phyloP scores from a whole-genome alignment of 345 rosid species.

The Eucalyptus paniculata region DNA sequence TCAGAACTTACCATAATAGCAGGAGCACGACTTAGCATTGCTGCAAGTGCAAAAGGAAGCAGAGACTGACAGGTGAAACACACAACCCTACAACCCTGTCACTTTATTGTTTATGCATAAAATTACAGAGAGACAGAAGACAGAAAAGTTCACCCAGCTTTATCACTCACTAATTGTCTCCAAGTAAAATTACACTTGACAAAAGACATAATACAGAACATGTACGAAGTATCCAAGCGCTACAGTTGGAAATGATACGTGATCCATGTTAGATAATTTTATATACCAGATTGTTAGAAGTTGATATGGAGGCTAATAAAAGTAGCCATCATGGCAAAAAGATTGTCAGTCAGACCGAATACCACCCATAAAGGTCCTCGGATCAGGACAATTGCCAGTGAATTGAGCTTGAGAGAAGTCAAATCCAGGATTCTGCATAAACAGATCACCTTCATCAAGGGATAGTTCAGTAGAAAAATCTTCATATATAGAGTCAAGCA shows the following conservation, averaged over 20 bases:
- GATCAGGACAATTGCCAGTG: conserved; percentile 78
- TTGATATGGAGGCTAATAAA: background rate
- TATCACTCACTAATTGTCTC: background rate
- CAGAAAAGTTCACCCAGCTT: background rate
- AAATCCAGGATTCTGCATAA: conserved; percentile 83
- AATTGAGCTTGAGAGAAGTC: conserved; percentile 98
- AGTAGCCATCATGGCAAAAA: background rate
- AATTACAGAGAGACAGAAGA: background rate
- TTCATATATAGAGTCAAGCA: background rate
- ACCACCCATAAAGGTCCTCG: conserved; percentile 91
- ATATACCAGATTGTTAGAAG: background rate
- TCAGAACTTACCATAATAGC: background rate
- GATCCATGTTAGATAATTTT: background rate
- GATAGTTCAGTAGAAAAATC: background rate
- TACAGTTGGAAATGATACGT: background rate
- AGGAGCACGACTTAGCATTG: background rate
- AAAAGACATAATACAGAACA: background rate
- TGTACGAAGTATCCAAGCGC: background rate
- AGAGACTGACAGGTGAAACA: background rate
- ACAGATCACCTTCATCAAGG: background rate
- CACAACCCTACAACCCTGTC: background rate
- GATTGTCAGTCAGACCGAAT: conserved; percentile 42
- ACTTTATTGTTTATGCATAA: background rate
- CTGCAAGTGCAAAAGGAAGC: background rate
- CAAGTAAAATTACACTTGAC: background rate